These are phyloP conservation scores for Trypanosomatidae sp. DNA, from an alignment of 208 protist species.

Conservation along the genomic window DNA sequence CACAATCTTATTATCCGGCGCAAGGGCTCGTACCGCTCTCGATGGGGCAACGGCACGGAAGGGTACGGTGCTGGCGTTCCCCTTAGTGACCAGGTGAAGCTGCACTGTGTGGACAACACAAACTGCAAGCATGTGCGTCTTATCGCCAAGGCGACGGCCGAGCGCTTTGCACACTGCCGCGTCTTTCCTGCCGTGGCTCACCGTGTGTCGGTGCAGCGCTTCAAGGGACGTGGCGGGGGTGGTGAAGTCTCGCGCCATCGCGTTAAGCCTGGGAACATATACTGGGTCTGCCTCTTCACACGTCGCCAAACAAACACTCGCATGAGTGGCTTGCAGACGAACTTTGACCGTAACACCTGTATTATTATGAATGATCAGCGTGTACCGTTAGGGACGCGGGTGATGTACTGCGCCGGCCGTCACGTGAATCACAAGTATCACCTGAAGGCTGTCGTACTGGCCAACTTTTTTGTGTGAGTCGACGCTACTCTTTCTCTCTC, in stretches of 20 bases:
- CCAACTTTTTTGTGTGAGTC: conserved; percentile 90
- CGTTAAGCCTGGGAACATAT: conserved; percentile 88
- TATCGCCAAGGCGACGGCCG: conserved; percentile 80
- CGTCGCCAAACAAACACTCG: conserved; percentile 85
- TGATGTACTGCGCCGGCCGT: conserved; percentile 91
- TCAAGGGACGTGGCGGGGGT: conserved; percentile 64
- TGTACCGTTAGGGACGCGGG: conserved; percentile 84
- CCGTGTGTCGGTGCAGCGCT: conserved; percentile 89
- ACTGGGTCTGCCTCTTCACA: conserved; percentile 90
- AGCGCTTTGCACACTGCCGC: conserved; percentile 90
- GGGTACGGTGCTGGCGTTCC: conserved; percentile 80
- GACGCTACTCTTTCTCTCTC: neutral
- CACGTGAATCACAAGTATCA: conserved; percentile 94
- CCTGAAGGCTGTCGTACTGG: conserved; percentile 90
- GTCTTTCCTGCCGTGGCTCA: conserved; percentile 89
- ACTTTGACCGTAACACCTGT: conserved; percentile 92
- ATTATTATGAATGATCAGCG: conserved; percentile 93
- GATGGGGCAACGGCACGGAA: conserved; percentile 86
- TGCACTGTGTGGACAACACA: conserved; percentile 94
- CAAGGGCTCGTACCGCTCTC: conserved; percentile 79
- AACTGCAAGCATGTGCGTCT: conserved; percentile 92
- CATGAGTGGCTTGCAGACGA: conserved; percentile 88
- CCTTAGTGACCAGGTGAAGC: conserved; percentile 87
- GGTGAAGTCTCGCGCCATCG: conserved; percentile 69
- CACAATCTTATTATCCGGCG: conserved; percentile 87